Evolutionary conservation across 345 rosid species (phyloP), one percentile per base, ranked within the genome.

Genomic region (Draba incana): DNA sequence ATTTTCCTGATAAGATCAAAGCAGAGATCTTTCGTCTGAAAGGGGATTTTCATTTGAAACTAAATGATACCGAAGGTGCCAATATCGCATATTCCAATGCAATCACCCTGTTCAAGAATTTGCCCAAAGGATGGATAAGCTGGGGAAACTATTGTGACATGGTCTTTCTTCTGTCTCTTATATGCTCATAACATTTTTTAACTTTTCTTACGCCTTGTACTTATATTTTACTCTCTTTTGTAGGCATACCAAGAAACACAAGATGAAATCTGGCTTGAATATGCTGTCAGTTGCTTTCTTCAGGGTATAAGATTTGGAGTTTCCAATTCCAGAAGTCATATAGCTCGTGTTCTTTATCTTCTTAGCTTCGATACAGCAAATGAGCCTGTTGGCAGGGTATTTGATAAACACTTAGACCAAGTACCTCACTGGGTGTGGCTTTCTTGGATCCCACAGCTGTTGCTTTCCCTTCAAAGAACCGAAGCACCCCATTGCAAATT

Each of bases 371-470:
- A 94, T 78, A 91, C 92, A 60, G 80, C 90, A 72, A 85, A 75
- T 79, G 98, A 94, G 80, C 81, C 93, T 16, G 98, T 94, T 54
- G 99, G 99, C 52, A 89, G 93, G 85, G 83, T 92, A 44, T 94
- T 94, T 77, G 97, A 91, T 78, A 94, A 89, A 79, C 87, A 84
- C 72, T 79, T 86, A 73, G 99, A 94, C 47, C 99, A 94, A 80
- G 88, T 89, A 65, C 99, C 99, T 14, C 86, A 89, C 77, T 94
- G 99, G 99, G 93, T 89, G 57, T 94, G 99, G 99, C 98, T 91
- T 79, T 82, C 95, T 69, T 94, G 98, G 99, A 89, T 94, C 73
- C 99, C 97, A 1, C 99, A 94, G 80, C 77, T 94, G 35, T 81
- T 94, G 74, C 95, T 94, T 73, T 94, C 99, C 75, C 80, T 94